Evolutionary conservation across 805 yeast species (phyloP), one percentile per base, ranked within the genome.

Genomic region (Monosporozyma siamensis): DNA sequence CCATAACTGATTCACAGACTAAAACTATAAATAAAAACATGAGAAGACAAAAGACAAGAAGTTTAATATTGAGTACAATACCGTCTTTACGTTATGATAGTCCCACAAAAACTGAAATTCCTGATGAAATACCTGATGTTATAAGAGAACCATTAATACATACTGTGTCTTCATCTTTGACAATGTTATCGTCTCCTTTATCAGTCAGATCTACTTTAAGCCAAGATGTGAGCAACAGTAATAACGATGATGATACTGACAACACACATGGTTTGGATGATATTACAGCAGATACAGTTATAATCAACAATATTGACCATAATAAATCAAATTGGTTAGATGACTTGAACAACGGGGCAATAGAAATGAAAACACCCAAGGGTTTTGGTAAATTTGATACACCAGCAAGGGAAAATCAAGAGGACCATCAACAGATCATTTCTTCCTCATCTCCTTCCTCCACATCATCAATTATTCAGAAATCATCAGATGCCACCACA

Each of bases 51-150:
- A 37, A 37, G n/a, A 44, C 32, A 14, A 41, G 45, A n/a, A 48
- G 39, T 21, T 44, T 53, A 10, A 42, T 50, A 11, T 44, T 55
- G 18, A 46, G 44, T n/a, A 37, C 50, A 2, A 48, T 55, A 8
- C 58, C 61, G 3, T 38, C 42, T 4, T 38, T 54, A 9, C 44
- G 51, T 1, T 51, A 46, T 34, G 35, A 32, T 10, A 14, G 18
- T 20, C 12, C 35, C 6, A 10, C 8, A 7, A 20, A 11, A 8
- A 4, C 17, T 18, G 23, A 18, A 5, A 11, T 10, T 9, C 17
- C 5, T 20, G 22, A 32, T 4, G 14, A 18, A 32, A 32, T 32
- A 11, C 21, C 35, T 4, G 35, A 32, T 32, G 14, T 32, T 3
- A n/a, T 10, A 10, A 18, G 23, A 11, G 35, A 18, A 11, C 35